Evolutionary conservation across 306 rosid genomes (phyloP).

Genomic region (Notholithocarpus densiflorus): DNA sequence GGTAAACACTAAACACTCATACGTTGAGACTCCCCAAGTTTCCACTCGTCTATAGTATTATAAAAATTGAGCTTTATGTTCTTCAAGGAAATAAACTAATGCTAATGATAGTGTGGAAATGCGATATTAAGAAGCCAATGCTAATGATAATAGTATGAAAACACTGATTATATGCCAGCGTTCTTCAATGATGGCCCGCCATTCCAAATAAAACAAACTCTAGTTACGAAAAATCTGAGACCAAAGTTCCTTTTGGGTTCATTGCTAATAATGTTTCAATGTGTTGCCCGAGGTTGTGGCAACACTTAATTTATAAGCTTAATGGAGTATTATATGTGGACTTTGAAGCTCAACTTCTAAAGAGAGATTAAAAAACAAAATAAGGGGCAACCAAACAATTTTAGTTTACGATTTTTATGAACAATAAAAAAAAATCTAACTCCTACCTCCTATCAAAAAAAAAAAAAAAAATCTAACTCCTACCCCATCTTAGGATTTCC

Average conservation of each 20-base stretch:
- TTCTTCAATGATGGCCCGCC: slow-evolving; percentile 20
- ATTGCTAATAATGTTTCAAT: slow-evolving; percentile 10
- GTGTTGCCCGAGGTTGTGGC: slow-evolving; percentile 16
- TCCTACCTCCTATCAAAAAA: too few species aligned
- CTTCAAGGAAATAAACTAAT: neutral
- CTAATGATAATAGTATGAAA: slow-evolving; percentile 10
- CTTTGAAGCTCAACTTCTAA: too few species aligned
- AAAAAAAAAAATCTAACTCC: too few species aligned
- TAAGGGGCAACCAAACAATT: too few species aligned
- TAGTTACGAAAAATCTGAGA: slow-evolving; percentile 20
- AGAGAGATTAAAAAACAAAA: too few species aligned
- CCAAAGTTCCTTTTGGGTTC: slow-evolving; percentile 19
- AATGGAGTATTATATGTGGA: neutral
- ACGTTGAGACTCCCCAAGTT: neutral
- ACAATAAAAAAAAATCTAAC: too few species aligned
- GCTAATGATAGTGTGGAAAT: neutral
- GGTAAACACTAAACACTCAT: neutral
- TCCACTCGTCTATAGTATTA: neutral
- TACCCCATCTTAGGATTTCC: too few species aligned
- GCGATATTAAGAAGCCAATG: neutral
- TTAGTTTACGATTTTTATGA: too few species aligned
- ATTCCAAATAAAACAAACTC: slow-evolving; percentile 16
- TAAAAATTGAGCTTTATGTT: neutral
- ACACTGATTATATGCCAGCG: neutral
- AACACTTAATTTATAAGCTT: neutral